A percentile compares a stretch with the other conserved stretches of the same genome.
Evolutionary conservation across 495 filamentous ascomycete genomes (phyloP).

Genomic region (Collariella sp.): DNA sequence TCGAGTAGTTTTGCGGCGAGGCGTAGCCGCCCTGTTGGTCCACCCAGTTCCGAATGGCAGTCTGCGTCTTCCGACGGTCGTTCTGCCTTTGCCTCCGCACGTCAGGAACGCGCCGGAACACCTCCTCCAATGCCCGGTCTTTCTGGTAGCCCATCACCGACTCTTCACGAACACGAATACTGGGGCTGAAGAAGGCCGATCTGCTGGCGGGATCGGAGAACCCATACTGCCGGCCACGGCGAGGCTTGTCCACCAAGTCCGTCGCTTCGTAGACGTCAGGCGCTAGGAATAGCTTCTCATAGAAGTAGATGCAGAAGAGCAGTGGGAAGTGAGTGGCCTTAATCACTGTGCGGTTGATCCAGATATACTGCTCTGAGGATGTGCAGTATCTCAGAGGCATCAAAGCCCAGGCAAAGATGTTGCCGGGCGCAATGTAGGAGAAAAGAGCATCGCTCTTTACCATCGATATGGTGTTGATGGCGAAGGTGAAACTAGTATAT

Average conservation of each 20-base stretch:
- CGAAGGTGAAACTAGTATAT: constrained; percentile 61
- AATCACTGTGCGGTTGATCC: constrained; percentile 76
- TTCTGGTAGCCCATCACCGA: constrained; percentile 79
- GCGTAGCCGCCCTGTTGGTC: constrained; percentile 55
- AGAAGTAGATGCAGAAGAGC: constrained; percentile 72
- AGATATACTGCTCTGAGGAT: constrained; percentile 69
- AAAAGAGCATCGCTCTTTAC: constrained; percentile 92
- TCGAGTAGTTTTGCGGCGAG: constrained; percentile 46
- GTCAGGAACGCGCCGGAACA: constrained; percentile 58
- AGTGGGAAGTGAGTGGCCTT: constrained; percentile 85
- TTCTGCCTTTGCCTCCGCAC: constrained; percentile 42
- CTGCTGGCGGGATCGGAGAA: constrained; percentile 44
- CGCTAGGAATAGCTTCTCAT: constrained; percentile 70
- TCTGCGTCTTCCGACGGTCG: constrained; percentile 58
- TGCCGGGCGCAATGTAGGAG: constrained; percentile 81
- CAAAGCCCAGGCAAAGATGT: constrained; percentile 79
- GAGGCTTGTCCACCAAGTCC: constrained; percentile 53
- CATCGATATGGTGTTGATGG: constrained; percentile 91
- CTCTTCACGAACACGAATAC: constrained; percentile 63
- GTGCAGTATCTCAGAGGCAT: constrained; percentile 71
- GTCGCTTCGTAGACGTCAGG: constrained; percentile 62
- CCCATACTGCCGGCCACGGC: constrained; percentile 30
- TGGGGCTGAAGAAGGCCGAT: constrained; percentile 57
- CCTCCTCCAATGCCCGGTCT: constrained; percentile 83
- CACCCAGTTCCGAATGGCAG: constrained; percentile 81